Conservation (phyloP, 2,329 filamentous ascomycete genomes). For the Fusarium longipes region DNA sequence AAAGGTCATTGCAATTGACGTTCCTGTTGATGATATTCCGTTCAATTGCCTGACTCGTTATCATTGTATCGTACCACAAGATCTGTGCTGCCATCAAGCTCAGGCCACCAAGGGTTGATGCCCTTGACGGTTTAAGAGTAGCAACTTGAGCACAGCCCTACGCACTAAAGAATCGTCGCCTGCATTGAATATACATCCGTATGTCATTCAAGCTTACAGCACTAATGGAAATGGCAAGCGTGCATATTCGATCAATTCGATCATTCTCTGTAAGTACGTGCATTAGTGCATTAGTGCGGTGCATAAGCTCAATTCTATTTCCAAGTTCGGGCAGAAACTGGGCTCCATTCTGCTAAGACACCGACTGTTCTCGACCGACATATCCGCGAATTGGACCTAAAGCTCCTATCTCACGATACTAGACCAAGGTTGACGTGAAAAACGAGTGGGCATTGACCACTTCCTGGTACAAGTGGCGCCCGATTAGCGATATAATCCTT, state of each 20-base stretch:
- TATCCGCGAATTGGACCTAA: background rate
- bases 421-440: background rate
- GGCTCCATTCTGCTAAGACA: background rate
- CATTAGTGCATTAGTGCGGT: background rate
- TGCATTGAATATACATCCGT: background rate
- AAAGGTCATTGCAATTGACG: background rate
- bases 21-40: background rate
- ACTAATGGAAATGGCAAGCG: background rate
- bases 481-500: slow-evolving; percentile 7
- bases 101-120: background rate
- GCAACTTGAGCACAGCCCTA: background rate
- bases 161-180: background rate
- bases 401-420: background rate
- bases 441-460: background rate
- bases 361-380: background rate
- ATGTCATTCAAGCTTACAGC: background rate
- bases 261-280: no score
- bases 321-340: background rate
- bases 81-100: background rate
- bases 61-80: background rate
- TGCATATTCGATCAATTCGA: background rate
- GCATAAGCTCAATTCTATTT: background rate
- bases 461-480: background rate
- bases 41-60: background rate
- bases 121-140: background rate